A percentile compares a stretch with the other conserved stretches of the same genome.
Conservation (phyloP, 257 asterid genomes). For the Salvia rosmarinus region DNA sequence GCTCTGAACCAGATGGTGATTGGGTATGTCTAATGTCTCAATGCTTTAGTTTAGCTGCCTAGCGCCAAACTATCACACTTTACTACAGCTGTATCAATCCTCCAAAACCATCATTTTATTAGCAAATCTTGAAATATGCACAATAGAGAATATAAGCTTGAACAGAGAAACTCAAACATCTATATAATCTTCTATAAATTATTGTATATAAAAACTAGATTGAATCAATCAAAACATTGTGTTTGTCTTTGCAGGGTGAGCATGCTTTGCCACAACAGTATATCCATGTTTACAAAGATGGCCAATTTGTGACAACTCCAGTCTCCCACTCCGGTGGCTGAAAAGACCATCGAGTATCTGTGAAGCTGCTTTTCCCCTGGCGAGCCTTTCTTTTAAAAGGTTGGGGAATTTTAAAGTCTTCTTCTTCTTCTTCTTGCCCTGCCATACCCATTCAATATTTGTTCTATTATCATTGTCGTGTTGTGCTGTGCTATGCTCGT, state of each 20-base stretch:
- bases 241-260: slow-evolving; percentile 62
- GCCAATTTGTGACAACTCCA: slow-evolving; percentile 80
- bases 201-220: neutral
- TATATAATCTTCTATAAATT: neutral
- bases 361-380: slow-evolving; percentile 27
- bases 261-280: slow-evolving; percentile 93
- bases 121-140: neutral
- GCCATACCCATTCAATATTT: slow-evolving; percentile 17
- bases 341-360: neutral
- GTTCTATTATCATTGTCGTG: slow-evolving; percentile 33
- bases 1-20: slow-evolving; percentile 74
- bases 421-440: slow-evolving; percentile 15
- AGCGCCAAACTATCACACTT: neutral
- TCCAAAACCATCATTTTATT: neutral
- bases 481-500: neutral
- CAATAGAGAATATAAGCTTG: too few relatives aligned
- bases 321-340: slow-evolving; percentile 93
- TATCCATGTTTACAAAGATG: slow-evolving; percentile 73
- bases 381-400: slow-evolving; percentile 30
- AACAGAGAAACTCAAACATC: neutral
- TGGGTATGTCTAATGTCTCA: slow-evolving; percentile 81
- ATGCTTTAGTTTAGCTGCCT: slow-evolving; percentile 5
- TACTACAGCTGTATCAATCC: neutral
- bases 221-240: neutral
- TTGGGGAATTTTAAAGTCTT: slow-evolving; percentile 26